Base-by-base conservation (phyloP, 2,329 filamentous ascomycete species). In the Colletotrichum chrysophilum region DNA sequence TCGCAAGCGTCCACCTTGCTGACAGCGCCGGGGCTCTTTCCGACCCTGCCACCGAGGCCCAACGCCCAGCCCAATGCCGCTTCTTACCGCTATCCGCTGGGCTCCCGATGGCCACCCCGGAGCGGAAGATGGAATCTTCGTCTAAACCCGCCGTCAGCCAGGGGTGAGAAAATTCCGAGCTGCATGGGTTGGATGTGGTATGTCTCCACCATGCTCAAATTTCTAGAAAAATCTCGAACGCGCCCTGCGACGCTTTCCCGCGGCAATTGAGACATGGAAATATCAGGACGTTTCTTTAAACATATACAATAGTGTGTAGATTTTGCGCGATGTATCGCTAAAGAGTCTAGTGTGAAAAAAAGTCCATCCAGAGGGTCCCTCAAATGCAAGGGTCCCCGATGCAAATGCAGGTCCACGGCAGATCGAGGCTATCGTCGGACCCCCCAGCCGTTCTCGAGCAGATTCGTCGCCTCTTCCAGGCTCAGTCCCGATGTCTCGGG, bases 401-500 rank as follows among this genome's bases (percentile, higher is more conserved):
- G n/a, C 48, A 16, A 12, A 68, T 52, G 43, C 30, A 36, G 18
- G 38, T 61, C 43, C 55, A 18, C 67, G 28, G 24, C 13, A 73
- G 32, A 60, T 52, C 48, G 66, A 66, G 48, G 48, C 28, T 72
- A 66, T 58, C 58, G 56, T 78, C 86, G 85, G 28, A 95, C 92
- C 0, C 95, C 95, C 93, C 93, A 97, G 7, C 93, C 93, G 75
- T 94, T 83, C 78, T 91, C 92, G 68, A 98, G 84, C 77, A 98
- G 84, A 16, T 88, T 89, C 8, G 94, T 92, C 8, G 95, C 94
- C 82, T 96, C 95, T 85, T 98, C 96, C 8, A 98, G 86, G 77
- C 92, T 93, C 81, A 98, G 83, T 0, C 96, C 95, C 71, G 92
- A 94, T 75, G 95, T 98, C 87, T 98, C 96, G 0, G 96, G 96